Evolutionary conservation across 345 rosid genomes (phyloP).

Genomic region (Sisymbrium irio): DNA sequence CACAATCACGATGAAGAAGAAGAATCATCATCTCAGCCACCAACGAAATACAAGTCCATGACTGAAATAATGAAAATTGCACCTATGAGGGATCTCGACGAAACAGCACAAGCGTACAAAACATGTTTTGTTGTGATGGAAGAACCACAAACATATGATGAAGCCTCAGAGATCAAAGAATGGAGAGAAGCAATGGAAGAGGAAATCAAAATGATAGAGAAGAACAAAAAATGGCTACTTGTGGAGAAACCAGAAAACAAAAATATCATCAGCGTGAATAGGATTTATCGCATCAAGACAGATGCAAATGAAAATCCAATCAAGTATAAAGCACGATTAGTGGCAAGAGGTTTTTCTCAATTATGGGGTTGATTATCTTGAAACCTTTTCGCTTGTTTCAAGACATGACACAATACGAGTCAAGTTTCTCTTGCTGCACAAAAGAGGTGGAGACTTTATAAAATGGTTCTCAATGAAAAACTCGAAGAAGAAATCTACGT

Average conservation of each 20-base stretch:
- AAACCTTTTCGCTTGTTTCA: no score
- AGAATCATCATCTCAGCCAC: not conserved
- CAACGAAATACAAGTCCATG: not conserved
- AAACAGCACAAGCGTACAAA: not conserved
- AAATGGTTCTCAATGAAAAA: no score
- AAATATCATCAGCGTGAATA: no score
- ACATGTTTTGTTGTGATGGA: not conserved
- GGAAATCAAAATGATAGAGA: not conserved
- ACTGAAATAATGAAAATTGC: not conserved
- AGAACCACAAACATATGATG: not conserved
- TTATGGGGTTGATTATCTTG: no score
- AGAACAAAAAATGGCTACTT: not conserved
- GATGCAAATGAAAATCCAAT: no score
- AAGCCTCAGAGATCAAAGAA: not conserved
- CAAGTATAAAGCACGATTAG: no score
- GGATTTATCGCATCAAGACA: no score
- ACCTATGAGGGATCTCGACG: not conserved
- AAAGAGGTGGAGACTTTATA: no score
- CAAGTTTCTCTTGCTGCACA: no score
- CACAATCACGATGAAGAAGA: not conserved
- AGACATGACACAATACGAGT: no score
- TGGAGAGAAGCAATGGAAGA: not conserved
- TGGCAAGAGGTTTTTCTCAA: no score
- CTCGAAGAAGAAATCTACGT: no score
- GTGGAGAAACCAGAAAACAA: not conserved